These are phyloP conservation scores for Nitzschia sp. DNA, from an alignment of 108 stramenopile species.

Conservation along the genomic window DNA sequence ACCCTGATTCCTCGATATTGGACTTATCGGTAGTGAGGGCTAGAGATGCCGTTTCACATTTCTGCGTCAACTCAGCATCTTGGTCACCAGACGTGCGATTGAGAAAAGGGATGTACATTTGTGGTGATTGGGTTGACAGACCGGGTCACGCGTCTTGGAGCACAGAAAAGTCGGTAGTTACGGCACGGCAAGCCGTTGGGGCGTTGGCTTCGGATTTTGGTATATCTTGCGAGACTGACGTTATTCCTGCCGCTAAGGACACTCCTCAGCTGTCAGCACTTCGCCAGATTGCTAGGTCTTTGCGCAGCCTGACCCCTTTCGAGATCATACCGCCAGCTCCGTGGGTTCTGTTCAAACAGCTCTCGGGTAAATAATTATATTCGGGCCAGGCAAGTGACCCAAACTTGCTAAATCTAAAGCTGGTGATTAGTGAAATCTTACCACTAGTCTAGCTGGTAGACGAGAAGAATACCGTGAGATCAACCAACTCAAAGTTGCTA, in stretches of 20 bases:
- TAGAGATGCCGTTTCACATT: slow-evolving; percentile 77
- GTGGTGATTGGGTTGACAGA: slow-evolving; percentile 82
- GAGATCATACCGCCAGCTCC: slow-evolving; percentile 25
- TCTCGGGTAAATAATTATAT: not conserved
- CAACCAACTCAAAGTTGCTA: not conserved
- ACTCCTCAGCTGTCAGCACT: slow-evolving; percentile 58
- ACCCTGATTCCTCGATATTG: slow-evolving; percentile 24
- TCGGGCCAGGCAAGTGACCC: not conserved
- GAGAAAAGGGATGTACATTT: slow-evolving; percentile 56
- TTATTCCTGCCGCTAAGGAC: slow-evolving; percentile 71
- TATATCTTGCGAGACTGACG: slow-evolving; percentile 28
- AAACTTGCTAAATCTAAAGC: too few relatives aligned
- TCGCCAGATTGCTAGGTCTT: slow-evolving; percentile 42
- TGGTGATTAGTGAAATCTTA: too few relatives aligned
- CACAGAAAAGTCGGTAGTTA: slow-evolving; percentile 84
- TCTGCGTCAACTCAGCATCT: slow-evolving; percentile 58
- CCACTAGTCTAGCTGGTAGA: not conserved
- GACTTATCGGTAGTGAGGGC: slow-evolving; percentile 71
- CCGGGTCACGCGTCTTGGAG: slow-evolving; percentile 77
- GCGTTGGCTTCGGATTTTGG: slow-evolving; percentile 57
- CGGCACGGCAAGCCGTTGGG: slow-evolving; percentile 72
- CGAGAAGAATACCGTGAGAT: not conserved
- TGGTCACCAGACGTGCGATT: slow-evolving; percentile 59
- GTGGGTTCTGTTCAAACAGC: slow-evolving; percentile 22
- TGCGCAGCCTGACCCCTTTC: slow-evolving; percentile 6